Evolutionary conservation across 352 stramenopile genomes (phyloP).

Genomic region (Phytopythium montanum): DNA sequence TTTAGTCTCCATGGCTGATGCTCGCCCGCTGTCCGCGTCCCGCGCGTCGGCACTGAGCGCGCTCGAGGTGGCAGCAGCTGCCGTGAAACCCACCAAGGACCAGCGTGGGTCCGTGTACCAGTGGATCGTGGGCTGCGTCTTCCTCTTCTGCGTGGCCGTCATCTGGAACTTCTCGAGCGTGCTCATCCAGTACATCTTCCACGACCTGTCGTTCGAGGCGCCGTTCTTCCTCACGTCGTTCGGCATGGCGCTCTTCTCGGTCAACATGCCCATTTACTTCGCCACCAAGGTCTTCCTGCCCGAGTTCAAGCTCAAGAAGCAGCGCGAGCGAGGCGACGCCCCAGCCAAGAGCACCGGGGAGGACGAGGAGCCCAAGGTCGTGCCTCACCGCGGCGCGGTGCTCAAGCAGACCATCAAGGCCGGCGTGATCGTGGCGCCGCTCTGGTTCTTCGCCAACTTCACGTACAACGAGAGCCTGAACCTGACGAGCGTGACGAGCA

Average conservation of each 20-base stretch:
- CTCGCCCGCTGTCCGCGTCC: not conserved
- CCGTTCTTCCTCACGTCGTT: conserved; percentile 88
- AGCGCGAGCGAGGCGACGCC: not conserved
- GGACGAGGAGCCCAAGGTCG: conserved; percentile 11
- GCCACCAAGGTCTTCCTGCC: conserved; percentile 39
- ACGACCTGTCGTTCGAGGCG: conserved; percentile 72
- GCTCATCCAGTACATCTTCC: conserved; percentile 85
- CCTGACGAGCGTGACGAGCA: conserved; percentile 92
- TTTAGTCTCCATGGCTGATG: not conserved
- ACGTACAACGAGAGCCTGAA: conserved; percentile 93
- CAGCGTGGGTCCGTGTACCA: conserved; percentile 44
- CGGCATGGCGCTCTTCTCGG: conserved; percentile 67
- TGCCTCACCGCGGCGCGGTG: conserved; percentile 18
- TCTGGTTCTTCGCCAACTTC: conserved; percentile 96
- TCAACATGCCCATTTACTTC: conserved; percentile 76
- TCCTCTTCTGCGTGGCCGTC: conserved; percentile 58
- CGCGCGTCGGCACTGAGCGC: not conserved
- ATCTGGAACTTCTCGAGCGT: conserved; percentile 84
- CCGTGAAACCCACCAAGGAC: conserved; percentile 1
- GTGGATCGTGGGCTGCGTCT: conserved; percentile 60
- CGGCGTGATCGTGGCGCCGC: conserved; percentile 67
- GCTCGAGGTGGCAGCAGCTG: not conserved
- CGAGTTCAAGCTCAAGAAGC: conserved; percentile 10
- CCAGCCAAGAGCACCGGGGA: conserved; percentile 21
- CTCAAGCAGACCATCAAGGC: conserved; percentile 38